Percentiles rank a stretch among this genome's conserved stretches.
phyloP scores from a whole-genome alignment of 2,329 filamentous ascomycete species.

The Talaromyces sp. region DNA sequence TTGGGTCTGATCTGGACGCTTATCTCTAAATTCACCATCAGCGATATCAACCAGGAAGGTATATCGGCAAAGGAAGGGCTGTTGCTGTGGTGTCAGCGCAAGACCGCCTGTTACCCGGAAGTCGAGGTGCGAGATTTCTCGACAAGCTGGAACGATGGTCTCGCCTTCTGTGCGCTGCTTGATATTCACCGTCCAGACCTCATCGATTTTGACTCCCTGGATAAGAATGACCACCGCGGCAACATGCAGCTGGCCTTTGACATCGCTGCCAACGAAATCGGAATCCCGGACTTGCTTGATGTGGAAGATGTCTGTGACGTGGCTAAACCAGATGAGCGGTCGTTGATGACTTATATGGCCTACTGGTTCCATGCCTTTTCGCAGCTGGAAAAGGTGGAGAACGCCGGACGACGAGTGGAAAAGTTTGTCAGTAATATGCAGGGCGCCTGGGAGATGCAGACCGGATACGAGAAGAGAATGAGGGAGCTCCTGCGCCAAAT shows the following conservation, averaged over 20 bases:
- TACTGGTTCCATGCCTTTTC: conserved; percentile 99
- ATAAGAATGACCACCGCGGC: conserved; percentile 88
- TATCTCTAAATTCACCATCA: conserved; percentile 97
- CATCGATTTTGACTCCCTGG: conserved; percentile 91
- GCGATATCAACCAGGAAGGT: conserved; percentile 96
- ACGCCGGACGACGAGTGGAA: conserved; percentile 90
- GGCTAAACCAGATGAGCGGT: conserved; percentile 89
- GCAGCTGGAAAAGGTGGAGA: conserved; percentile 97
- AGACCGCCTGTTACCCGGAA: conserved; percentile 97
- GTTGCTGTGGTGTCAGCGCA: conserved; percentile 93
- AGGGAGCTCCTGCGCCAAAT: conserved; percentile 73
- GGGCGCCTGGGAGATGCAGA: conserved; percentile 99
- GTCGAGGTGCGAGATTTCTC: conserved; percentile 96
- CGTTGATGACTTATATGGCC: conserved; percentile 98
- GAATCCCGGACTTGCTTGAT: conserved; percentile 90
- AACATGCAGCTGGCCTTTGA: conserved; percentile 99
- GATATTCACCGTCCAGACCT: conserved; percentile 96
- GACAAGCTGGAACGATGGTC: conserved; percentile 91
- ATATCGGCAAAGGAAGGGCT: conserved; percentile 96
- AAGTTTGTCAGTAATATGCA: conserved; percentile 99
- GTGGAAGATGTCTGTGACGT: conserved; percentile 98
- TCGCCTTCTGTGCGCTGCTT: conserved; percentile 92
- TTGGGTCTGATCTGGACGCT: conserved; percentile 96
- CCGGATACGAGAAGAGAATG: conserved; percentile 89
- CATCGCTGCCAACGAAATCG: conserved; percentile 92